Conservation (phyloP, 495 filamentous ascomycete species). For the Elaphomyces granulatus region DNA sequence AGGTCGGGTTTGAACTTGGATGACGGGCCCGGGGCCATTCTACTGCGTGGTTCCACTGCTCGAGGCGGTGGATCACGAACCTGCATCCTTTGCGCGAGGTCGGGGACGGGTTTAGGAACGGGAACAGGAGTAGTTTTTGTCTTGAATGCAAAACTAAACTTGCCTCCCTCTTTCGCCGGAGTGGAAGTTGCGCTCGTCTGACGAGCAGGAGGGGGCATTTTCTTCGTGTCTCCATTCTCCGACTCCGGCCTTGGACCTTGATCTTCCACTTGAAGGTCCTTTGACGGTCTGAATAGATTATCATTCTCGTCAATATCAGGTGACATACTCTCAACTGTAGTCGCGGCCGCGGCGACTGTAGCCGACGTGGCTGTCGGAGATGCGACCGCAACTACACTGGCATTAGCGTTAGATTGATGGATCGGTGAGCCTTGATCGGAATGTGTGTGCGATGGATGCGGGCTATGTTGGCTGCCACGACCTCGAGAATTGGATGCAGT, state of each 20-base stretch:
- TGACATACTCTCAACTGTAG: conserved; percentile 21
- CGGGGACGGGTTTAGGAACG: conserved; percentile 50
- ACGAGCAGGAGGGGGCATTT: conserved; percentile 35
- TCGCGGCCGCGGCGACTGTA: conserved; percentile 11
- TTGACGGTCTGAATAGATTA: conserved; percentile 45
- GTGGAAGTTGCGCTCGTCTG: conserved; percentile 36
- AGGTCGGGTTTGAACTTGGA: conserved; percentile 31
- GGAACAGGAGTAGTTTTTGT: conserved; percentile 45
- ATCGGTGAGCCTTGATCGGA: conserved; percentile 15
- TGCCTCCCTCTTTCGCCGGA: conserved; percentile 43
- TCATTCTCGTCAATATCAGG: conserved; percentile 38
- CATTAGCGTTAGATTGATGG: not conserved
- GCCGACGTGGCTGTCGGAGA: no score
- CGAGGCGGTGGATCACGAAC: conserved; percentile 33
- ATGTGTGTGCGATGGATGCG: conserved; percentile 17
- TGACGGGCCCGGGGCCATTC: conserved; percentile 24
- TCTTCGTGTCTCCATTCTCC: conserved; percentile 18
- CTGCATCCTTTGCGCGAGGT: conserved; percentile 57
- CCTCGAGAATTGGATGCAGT: conserved; percentile 28
- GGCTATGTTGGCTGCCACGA: conserved; percentile 20
- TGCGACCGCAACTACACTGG: no score
- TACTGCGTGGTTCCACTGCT: conserved; percentile 23
- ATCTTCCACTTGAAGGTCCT: conserved; percentile 51
- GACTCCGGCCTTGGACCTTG: conserved; percentile 27
- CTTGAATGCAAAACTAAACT: conserved; percentile 84